Evolutionary conservation across 2,329 filamentous ascomycete species (phyloP), one percentile per base, ranked within the genome.

Genomic region (Dactylellina drechsleri): DNA sequence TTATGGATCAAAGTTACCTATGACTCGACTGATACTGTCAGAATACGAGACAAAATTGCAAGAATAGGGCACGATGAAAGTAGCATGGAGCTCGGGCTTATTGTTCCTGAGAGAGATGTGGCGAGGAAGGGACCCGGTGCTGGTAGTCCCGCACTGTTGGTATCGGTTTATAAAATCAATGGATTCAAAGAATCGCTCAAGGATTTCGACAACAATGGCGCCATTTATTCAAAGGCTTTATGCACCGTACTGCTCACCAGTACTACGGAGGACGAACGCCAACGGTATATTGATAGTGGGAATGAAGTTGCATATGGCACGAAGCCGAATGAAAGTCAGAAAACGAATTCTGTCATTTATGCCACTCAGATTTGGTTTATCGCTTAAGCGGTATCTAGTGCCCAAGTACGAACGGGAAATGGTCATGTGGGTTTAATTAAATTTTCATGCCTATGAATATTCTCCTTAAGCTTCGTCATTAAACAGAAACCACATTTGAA

Each of bases 321-420:
- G 41, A 71, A 71, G 52, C 66, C 66, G 5, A 71, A 71, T 64
- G 66, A 71, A 20, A 71, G 66, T 41, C 41, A 57, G 16, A 64
- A 36, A 12, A 64, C 66, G 8, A 64, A 16, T 8, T 62, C 58
- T 8, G 52, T 59, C 12, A 47, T 65, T 1, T 71, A 65, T 26
- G 31, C 26, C 2, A 58, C 26, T 3, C 66, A 71, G n/a, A 71
- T 65, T 58, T 71, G 66, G 66, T 64, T 64, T 43, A 54, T 71
- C 47, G 66, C 47, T 20, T 71, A 18, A 52, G 47, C 47, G 47
- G 16, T 18, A 18, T 7, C 8, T 23, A 13, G 43, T n/a, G 43
- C 7, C n/a, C 6, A 5, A 8, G 31, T 36, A 10, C 6, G 31
- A 36, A 36, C 6, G 31, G 31, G 10, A 36, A 8, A 36, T 10